Evolutionary conservation across 257 asterid genomes (phyloP), one percentile per base, ranked within the genome.

Genomic region (Schizonepeta tenuifolia): DNA sequence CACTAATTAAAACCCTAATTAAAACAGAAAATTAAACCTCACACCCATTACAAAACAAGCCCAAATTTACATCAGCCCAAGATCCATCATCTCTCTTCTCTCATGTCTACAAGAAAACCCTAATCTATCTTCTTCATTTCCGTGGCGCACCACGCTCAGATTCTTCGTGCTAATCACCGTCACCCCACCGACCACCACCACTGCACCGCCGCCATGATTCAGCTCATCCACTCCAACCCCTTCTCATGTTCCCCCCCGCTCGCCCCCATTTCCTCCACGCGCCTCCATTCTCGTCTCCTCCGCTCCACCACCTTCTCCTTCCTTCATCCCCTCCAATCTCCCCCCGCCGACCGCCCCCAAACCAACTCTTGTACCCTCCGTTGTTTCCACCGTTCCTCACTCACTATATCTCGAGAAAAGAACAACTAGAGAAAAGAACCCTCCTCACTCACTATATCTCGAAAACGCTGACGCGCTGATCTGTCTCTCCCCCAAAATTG

Each of bases 211-310:
- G 76, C 77, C 66, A 70, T 26, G 59, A 56, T 74, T 64, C 51
- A 69, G 74, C 54, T 63, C 89, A 91, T 53, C n/a, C n/a, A n/a
- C n/a, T n/a, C n/a, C n/a, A n/a, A n/a, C n/a, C n/a, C n/a, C n/a
- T n/a, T n/a, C n/a, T 64, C 91, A 59, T 44, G 88, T 59, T 89
- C 75, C 88, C 83, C 76, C 91, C 96, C 0, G 92, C 95, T 57
- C 90, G 87, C 91, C 93, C 2, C 91, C 93, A 1, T 86, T 95
- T 11, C 95, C 98, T n/a, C 85, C 90, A 50, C 95, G 93, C 70
- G 92, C 96, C 18, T 83, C 92, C 62, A 87, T 89, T 51, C 97
- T 95, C 10, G 72, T 88, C 54, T 84, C 95, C 38, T 74, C 81
- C 77, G 44, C 80, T 56, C 85, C 81, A 20, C 78, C 77, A 12